Conservation (phyloP, 331 rosid species). For the Quercus lobata region DNA sequence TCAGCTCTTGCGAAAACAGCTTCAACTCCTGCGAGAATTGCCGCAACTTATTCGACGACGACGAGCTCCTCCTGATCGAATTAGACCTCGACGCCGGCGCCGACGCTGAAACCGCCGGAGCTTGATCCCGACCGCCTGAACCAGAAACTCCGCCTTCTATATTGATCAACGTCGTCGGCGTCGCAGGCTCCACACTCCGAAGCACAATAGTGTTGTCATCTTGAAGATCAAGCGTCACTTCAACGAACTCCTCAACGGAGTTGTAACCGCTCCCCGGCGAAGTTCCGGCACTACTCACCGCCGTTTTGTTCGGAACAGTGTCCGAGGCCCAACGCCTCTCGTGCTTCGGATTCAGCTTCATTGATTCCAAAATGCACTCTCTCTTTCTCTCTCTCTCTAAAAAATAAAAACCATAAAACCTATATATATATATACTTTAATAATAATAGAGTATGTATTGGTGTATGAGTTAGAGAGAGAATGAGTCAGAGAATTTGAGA, state of each 20-base stretch:
- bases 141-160: conserved; percentile 25
- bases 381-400: no score
- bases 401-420: no score
- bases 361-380: conserved; percentile 2
- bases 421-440: no score
- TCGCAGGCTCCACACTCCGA: conserved; percentile 72
- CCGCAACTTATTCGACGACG: conserved; percentile 64
- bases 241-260: conserved; percentile 64
- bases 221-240: conserved; percentile 80
- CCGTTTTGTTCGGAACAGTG: conserved; percentile 30
- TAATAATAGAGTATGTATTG: neutral
- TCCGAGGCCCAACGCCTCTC: conserved; percentile 53
- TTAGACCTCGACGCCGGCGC: conserved; percentile 42
- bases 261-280: conserved; percentile 69
- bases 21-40: conserved; percentile 88
- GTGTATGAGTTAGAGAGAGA: neutral
- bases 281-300: conserved; percentile 38
- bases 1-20: conserved; percentile 86
- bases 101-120: conserved; percentile 31
- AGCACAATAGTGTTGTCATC: conserved; percentile 74
- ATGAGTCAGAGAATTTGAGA: neutral
- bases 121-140: conserved; percentile 19
- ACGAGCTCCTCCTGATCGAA: conserved; percentile 53
- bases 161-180: conserved; percentile 26
- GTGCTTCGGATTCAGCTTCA: conserved; percentile 42